Conservation (phyloP, 768 basidiomycete species). For the Pleurotus citrinopileatus region DNA sequence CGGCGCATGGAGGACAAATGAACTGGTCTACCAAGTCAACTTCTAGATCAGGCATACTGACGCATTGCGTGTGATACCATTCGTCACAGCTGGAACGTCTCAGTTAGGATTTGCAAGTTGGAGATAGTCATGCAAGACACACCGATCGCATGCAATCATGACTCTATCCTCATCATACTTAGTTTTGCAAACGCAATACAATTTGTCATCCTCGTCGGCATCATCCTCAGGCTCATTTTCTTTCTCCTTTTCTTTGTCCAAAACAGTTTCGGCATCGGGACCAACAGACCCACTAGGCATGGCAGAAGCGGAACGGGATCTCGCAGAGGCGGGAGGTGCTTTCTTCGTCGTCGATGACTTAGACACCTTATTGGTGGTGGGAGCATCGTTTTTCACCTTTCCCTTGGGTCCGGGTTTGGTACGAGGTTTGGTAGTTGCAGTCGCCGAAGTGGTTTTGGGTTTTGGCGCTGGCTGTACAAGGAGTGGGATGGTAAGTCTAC, state of each 20-base stretch:
- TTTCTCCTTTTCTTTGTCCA: conserved; percentile 38
- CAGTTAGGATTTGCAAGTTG: not conserved
- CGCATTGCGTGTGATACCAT: conserved; percentile 91
- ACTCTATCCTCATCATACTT: conserved; percentile 82
- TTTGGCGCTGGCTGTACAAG: conserved; percentile 15
- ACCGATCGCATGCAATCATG: conserved; percentile 96
- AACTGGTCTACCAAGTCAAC: conserved; percentile 92
- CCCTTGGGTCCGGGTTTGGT: conserved; percentile 30
- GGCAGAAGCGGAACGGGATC: conserved; percentile 71
- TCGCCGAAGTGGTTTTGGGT: conserved; percentile 19
- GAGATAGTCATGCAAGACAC: conserved; percentile 22
- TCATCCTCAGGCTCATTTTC: conserved; percentile 46
- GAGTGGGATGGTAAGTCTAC: conserved; percentile 1
- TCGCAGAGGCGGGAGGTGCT: conserved; percentile 32
- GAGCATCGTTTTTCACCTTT: conserved; percentile 23
- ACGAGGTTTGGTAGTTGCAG: conserved; percentile 23
- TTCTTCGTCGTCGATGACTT: conserved; percentile 31
- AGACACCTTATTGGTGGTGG: conserved; percentile 18
- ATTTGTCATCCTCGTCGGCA: conserved; percentile 58
- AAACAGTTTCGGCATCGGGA: conserved; percentile 32
- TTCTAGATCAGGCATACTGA: conserved; percentile 75
- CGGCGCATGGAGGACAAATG: conserved; percentile 78
- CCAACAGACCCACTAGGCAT: conserved; percentile 51
- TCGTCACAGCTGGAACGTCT: conserved; percentile 71
- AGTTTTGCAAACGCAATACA: conserved; percentile 89